Evolutionary conservation across 495 filamentous ascomycete genomes (phyloP).

Genomic region (Pseudoneurospora amorphoporcata): DNA sequence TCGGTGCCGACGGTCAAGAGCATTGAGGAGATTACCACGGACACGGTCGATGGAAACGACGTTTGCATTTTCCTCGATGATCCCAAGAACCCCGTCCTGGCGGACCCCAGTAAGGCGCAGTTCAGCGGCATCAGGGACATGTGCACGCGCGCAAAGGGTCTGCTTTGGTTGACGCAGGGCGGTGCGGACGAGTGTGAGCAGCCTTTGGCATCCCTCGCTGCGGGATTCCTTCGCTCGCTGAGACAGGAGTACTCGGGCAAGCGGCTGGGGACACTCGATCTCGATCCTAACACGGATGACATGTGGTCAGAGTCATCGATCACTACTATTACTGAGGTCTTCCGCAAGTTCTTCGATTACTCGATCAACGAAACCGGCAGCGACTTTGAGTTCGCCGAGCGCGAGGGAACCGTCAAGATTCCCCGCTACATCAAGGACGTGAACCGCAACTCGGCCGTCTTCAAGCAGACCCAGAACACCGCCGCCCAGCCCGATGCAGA

Average conservation of each 20-base stretch:
- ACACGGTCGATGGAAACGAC: slow-evolving; percentile 7
- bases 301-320: slow-evolving; percentile 11
- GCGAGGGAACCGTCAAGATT: slow-evolving; percentile 15
- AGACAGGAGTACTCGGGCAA: slow-evolving; percentile 22
- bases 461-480: not conserved
- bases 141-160: slow-evolving; percentile 18
- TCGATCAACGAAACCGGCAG: not conserved
- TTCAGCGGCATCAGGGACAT: slow-evolving; percentile 22
- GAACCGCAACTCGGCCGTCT: slow-evolving; percentile 20
- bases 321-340: slow-evolving; percentile 15
- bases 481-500: not conserved
- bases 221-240: slow-evolving; percentile 24
- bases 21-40: slow-evolving; percentile 3
- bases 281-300: slow-evolving; percentile 8
- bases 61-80: slow-evolving; percentile 28
- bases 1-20: slow-evolving; percentile 14
- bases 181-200: slow-evolving; percentile 21
- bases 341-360: slow-evolving; percentile 13
- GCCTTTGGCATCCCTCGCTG: slow-evolving; percentile 18
- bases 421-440: slow-evolving; percentile 25
- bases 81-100: slow-evolving; percentile 19
- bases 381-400: slow-evolving; percentile 23
- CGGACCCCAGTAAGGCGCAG: slow-evolving; percentile 8
- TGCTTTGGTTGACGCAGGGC: slow-evolving; percentile 43
- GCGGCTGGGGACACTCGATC: slow-evolving; percentile 17